Base-by-base conservation (phyloP, 805 yeast genomes). In the Nakazawaea anatomiae region DNA sequence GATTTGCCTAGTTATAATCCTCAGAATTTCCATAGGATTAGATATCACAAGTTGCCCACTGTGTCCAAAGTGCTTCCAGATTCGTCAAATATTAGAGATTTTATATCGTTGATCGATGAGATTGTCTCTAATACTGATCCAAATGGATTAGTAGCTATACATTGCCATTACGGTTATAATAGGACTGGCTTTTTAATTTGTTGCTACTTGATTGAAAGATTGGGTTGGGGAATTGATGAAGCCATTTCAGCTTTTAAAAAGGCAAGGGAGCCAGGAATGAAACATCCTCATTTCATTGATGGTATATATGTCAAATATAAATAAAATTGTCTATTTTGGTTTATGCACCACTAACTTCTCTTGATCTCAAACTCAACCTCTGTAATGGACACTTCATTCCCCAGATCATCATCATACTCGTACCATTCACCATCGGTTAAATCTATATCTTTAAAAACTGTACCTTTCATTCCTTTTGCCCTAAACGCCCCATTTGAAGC, bases 341-440 rank as follows among this genome's bases (percentile, higher is more conserved):
- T 18, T 41, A n/a, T n/a, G 30, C 30, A 27, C 8, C 11, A 7
- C 11, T 30, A 54, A 65, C 63, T 39, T 41, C 52, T 47, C 35
- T 72, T 68, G 42, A 92, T 72, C 8, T 75, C 78, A 85, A 94
- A 91, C 42, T 67, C 62, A n/a, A 82, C 72, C 3, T 88, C 91
- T 1, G 87, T 82, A 12, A 94, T 77, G 27, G 91, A 80, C 18
- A 90, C 97, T 66, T 92, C 97, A 42, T 72, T 79, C 10, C 81
- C 79, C 6, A 86, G 83, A 57, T 82, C 79, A 51, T 94, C 98
- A 64, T 94, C 98, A 62, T 91, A 94, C 60, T 94, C 99, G 63
- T 84, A 94, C 91, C 96, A 91, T 63, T 94, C 98, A 48, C 80
- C 82, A 29, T 88, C 96, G 38, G 74, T 77, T 31, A 90, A 70